Evolutionary conservation across 176 grass and related monocot species (phyloP).

Genomic region (Ensete glaucum): DNA sequence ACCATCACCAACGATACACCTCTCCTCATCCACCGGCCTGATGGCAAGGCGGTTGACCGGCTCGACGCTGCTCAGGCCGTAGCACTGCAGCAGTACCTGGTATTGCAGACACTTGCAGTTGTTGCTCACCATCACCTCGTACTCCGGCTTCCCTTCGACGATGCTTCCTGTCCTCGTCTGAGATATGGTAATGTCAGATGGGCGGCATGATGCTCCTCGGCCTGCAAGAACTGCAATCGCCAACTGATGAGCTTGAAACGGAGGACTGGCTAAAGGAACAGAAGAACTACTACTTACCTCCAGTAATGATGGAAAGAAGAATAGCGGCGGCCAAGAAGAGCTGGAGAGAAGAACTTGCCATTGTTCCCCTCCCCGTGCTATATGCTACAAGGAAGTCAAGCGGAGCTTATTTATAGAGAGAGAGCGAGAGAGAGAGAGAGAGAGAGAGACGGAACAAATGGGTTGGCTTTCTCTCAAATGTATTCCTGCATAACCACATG

Average conservation of each 20-base stretch:
- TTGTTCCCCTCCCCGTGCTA: background rate
- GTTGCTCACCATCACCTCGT: conserved; percentile 27
- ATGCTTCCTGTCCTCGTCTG: conserved; percentile 20
- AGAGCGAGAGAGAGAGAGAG: background rate
- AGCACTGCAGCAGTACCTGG: conserved; percentile 27
- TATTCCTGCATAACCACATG: background rate
- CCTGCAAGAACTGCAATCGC: background rate
- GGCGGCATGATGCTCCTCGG: conserved; percentile 14
- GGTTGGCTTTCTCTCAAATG: background rate
- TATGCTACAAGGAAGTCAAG: background rate
- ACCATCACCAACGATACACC: conserved; percentile 8
- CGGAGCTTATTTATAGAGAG: background rate
- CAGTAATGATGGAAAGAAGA: conserved; percentile 3
- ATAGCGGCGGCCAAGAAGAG: background rate
- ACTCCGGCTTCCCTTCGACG: conserved; percentile 30
- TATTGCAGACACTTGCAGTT: conserved; percentile 32
- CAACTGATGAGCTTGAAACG: background rate
- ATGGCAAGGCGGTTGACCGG: conserved; percentile 20
- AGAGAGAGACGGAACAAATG: background rate
- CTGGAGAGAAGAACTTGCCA: background rate
- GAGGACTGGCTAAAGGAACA: background rate
- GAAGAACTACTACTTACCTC: background rate
- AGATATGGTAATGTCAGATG: conserved; percentile 21
- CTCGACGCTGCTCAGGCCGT: conserved; percentile 34
- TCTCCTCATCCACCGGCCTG: conserved; percentile 22